Evolutionary conservation across 2,329 filamentous ascomycete genomes (phyloP).

Genomic region (Coniella lustricola): DNA sequence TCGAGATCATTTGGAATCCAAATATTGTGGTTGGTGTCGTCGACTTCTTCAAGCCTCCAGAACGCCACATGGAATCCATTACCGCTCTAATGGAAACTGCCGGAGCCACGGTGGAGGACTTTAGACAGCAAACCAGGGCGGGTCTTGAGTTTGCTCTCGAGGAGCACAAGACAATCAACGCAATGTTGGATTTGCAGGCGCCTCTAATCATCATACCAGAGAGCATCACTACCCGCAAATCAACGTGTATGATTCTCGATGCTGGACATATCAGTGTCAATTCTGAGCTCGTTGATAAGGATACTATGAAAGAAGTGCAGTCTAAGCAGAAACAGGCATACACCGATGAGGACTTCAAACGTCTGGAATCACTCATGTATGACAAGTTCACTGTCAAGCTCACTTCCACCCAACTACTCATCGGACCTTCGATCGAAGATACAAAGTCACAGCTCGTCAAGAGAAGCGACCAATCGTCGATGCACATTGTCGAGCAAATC

Average conservation of each 20-base stretch:
- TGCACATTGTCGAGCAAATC: constrained; percentile 93
- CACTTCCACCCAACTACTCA: constrained; percentile 89
- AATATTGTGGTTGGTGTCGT: constrained; percentile 84
- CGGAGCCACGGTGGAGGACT: constrained; percentile 88
- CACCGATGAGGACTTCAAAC: constrained; percentile 80
- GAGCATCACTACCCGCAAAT: constrained; percentile 73
- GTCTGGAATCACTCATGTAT: constrained; percentile 90
- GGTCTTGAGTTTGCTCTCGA: constrained; percentile 93
- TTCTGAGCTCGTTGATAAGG: constrained; percentile 86
- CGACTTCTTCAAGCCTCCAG: constrained; percentile 93
- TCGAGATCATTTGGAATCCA: constrained; percentile 97
- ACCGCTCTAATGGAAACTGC: constrained; percentile 91
- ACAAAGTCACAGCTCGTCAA: constrained; percentile 74
- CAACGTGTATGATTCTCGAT: constrained; percentile 88
- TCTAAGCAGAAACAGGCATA: constrained; percentile 83
- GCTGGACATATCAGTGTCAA: constrained; percentile 92
- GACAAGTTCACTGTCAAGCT: constrained; percentile 93
- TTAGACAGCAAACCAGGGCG: constrained; percentile 90
- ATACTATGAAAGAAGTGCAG: constrained; percentile 84
- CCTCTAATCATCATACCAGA: constrained; percentile 95
- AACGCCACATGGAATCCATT: constrained; percentile 98
- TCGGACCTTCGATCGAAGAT: constrained; percentile 85
- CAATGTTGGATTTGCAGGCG: constrained; percentile 89
- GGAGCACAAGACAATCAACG: constrained; percentile 97
- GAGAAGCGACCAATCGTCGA: constrained; percentile 59